Evolutionary conservation across 768 basidiomycete genomes (phyloP).

Genomic region (Lactifluus volemus): DNA sequence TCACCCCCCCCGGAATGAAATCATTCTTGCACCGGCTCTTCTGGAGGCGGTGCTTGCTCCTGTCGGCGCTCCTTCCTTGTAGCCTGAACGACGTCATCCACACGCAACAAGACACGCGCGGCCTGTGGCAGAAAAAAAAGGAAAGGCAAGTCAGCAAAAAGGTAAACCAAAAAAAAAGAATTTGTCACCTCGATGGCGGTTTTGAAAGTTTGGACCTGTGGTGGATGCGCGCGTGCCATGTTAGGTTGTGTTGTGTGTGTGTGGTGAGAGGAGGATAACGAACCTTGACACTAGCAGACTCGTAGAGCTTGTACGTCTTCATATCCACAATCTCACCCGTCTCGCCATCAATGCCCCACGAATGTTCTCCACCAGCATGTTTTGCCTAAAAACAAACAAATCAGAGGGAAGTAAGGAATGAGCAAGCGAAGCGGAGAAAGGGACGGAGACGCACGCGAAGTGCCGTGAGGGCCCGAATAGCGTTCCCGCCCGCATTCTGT

Average conservation of each 20-base stretch:
- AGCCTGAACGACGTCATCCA: constrained; percentile 93
- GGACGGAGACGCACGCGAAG: constrained; percentile 54
- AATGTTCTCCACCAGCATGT: constrained; percentile 83
- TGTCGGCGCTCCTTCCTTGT: constrained; percentile 64
- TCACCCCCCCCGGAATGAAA: background rate
- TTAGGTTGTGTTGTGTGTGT: background rate
- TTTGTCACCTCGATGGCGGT: constrained; percentile 80
- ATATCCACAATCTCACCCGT: constrained; percentile 95
- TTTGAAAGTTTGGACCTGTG: constrained; percentile 86
- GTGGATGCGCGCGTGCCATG: background rate
- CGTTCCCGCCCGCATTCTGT: constrained; percentile 94
- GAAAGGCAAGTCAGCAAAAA: background rate
- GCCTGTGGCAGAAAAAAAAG: constrained; percentile 37
- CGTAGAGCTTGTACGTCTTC: constrained; percentile 89
- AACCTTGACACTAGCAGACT: constrained; percentile 93
- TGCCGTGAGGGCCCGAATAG: constrained; percentile 87
- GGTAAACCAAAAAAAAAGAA: background rate
- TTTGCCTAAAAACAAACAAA: constrained; percentile 57
- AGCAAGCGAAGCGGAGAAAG: background rate
- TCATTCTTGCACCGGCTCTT: constrained; percentile 44
- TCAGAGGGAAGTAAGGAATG: constrained; percentile 39
- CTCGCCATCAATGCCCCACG: constrained; percentile 94
- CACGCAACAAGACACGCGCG: constrained; percentile 82
- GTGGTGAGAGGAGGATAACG: background rate
- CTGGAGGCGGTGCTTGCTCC: constrained; percentile 37